Percentiles rank a stretch among this genome's conserved stretches.
Evolutionary conservation across 495 filamentous ascomycete genomes (phyloP).

Genomic region (Penicillium fimorum): DNA sequence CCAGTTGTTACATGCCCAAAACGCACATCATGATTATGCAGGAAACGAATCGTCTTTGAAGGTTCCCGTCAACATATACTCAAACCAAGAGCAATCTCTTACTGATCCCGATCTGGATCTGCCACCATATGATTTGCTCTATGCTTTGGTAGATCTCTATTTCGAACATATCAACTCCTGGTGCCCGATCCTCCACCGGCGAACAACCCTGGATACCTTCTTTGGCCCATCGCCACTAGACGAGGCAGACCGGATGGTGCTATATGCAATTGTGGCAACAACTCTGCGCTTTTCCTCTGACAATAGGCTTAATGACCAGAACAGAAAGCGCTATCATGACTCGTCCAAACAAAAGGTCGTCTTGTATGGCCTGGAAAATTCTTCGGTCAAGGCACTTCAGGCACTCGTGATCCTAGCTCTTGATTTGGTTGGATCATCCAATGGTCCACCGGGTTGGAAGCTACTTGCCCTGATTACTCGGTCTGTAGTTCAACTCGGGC

Average conservation of each 20-base stretch:
- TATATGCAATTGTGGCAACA: conserved; percentile 85
- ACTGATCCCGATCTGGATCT: conserved; percentile 68
- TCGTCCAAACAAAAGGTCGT: conserved; percentile 82
- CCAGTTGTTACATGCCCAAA: conserved; percentile 25
- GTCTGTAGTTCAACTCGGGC: conserved; percentile 78
- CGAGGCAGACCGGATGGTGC: conserved; percentile 75
- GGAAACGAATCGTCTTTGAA: conserved; percentile 49
- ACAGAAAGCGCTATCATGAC: conserved; percentile 69
- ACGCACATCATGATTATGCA: conserved; percentile 35
- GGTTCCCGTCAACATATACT: conserved; percentile 41
- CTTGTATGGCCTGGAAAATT: conserved; percentile 80
- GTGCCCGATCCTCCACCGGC: conserved; percentile 84
- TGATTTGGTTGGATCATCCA: conserved; percentile 74
- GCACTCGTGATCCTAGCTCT: conserved; percentile 80
- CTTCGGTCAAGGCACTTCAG: conserved; percentile 81
- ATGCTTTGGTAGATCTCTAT: conserved; percentile 78
- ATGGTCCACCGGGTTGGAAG: conserved; percentile 86
- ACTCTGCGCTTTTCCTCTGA: conserved; percentile 80
- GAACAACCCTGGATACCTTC: conserved; percentile 74
- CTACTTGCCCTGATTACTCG: conserved; percentile 82
- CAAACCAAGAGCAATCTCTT: conserved; percentile 44
- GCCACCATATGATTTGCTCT: conserved; percentile 81
- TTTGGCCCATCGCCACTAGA: conserved; percentile 74
- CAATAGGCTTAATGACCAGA: conserved; percentile 64
- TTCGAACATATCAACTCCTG: conserved; percentile 90